phyloP scores from a whole-genome alignment of 1,284 basidiomycete genomes.

The Taiwanofungus camphoratus region DNA sequence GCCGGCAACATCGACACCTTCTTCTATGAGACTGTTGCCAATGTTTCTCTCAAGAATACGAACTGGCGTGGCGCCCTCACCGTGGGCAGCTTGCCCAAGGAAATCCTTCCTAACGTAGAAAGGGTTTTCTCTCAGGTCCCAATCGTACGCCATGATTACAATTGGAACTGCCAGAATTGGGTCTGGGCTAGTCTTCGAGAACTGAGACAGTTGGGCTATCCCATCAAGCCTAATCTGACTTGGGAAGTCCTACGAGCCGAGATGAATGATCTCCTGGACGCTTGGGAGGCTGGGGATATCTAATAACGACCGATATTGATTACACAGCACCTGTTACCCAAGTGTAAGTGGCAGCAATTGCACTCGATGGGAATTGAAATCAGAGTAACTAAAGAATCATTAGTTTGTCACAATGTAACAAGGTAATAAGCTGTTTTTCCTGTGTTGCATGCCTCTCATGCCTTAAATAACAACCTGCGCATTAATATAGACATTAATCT shows the following conservation, averaged over 20 bases:
- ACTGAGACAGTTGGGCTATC: slow-evolving; percentile 14
- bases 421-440: no score
- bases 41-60: slow-evolving; percentile 15
- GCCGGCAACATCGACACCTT: slow-evolving; percentile 21
- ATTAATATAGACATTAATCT: no score
- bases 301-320: slow-evolving; percentile 3
- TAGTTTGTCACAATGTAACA: no score
- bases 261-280: slow-evolving; percentile 18
- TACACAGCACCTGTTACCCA: not conserved
- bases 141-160: slow-evolving; percentile 13
- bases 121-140: slow-evolving; percentile 15
- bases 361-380: no score
- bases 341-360: no score
- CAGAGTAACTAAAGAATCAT: no score
- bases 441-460: no score
- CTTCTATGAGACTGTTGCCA: slow-evolving; percentile 12
- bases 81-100: slow-evolving; percentile 15
- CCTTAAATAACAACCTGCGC: no score
- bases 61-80: slow-evolving; percentile 18
- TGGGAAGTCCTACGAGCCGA: slow-evolving; percentile 10
- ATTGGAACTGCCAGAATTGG: slow-evolving; percentile 22
- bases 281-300: slow-evolving; percentile 20
- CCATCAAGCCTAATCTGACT: slow-evolving; percentile 12
- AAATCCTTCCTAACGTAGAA: slow-evolving; percentile 13
- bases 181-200: slow-evolving; percentile 16